These are phyloP conservation scores for Linnemannia exigua DNA, from an alignment of 192 early-diverging fungal species.

Conservation along the genomic window DNA sequence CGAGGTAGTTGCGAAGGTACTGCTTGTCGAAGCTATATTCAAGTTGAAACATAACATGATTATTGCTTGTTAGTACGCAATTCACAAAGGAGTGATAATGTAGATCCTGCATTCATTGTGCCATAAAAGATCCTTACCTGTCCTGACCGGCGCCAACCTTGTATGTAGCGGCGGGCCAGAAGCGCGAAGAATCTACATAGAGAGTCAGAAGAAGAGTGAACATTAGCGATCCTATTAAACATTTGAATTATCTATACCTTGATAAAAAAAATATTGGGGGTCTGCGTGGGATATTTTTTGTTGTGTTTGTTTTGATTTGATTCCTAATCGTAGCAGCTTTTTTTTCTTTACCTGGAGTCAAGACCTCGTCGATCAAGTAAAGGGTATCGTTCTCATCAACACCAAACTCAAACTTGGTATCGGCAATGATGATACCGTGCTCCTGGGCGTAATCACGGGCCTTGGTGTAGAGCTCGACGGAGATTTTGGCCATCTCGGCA, in stretches of 20 bases:
- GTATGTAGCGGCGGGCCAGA: conserved; percentile 93
- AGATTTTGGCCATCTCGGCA: conserved; percentile 77
- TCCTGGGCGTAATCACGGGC: conserved; percentile 87
- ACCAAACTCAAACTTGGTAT: conserved; percentile 99
- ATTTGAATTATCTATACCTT: neutral
- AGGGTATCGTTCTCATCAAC: conserved; percentile 85
- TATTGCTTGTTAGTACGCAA: neutral
- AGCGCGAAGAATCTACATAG: conserved; percentile 90
- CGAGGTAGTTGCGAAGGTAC: conserved; percentile 95
- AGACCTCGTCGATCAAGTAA: conserved; percentile 94
- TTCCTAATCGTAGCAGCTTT: neutral
- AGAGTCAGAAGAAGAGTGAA: conserved; percentile 2
- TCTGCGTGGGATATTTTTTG: neutral
- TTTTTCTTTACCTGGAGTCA: conserved; percentile 86
- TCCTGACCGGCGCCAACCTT: conserved; percentile 83
- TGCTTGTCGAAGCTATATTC: conserved; percentile 94
- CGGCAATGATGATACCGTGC: conserved; percentile 98
- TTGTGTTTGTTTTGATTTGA: neutral
- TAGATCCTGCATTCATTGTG: neutral
- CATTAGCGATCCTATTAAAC: neutral
- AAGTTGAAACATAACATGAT: neutral
- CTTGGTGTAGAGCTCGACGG: conserved; percentile 87
- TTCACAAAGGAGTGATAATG: neutral
- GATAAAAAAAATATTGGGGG: neutral
- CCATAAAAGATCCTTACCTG: conserved; percentile 53